phyloP scores from a whole-genome alignment of 2,329 filamentous ascomycete genomes.

The Capronia epimyces region DNA sequence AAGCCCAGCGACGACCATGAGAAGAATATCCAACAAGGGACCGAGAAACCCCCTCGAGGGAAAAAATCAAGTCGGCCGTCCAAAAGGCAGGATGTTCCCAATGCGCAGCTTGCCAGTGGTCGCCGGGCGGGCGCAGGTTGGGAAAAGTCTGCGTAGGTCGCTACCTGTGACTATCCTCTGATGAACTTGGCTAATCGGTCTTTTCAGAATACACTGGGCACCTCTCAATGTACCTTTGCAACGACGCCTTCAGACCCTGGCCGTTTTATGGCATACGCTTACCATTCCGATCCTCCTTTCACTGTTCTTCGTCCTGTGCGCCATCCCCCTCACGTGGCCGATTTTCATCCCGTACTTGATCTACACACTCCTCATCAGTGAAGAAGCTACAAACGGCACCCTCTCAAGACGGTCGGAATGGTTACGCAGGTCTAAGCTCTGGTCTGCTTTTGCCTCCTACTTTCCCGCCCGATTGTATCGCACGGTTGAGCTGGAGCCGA shows the following conservation, averaged over 20 bases:
- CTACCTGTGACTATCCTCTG: too few relatives aligned
- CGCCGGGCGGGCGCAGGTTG: slow-evolving; percentile 51
- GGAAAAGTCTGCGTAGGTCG: slow-evolving; percentile 43
- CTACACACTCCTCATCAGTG: slow-evolving; percentile 70
- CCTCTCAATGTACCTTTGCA: slow-evolving; percentile 68
- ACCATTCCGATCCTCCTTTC: slow-evolving; percentile 66
- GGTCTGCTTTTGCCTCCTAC: slow-evolving; percentile 86
- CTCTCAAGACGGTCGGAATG: slow-evolving; percentile 69
- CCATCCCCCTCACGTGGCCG: slow-evolving; percentile 89
- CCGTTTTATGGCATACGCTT: slow-evolving; percentile 69
- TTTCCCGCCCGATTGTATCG: slow-evolving; percentile 87
- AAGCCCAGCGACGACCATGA: slow-evolving; percentile 39
- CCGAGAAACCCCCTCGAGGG: slow-evolving; percentile 28
- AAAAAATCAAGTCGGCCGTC: slow-evolving; percentile 33
- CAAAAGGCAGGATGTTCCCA: slow-evolving; percentile 18
- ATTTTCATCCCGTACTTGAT: slow-evolving; percentile 70
- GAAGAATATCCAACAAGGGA: slow-evolving; percentile 33
- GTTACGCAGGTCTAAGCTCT: slow-evolving; percentile 67
- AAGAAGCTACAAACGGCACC: slow-evolving; percentile 67
- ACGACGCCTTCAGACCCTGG: slow-evolving; percentile 69
- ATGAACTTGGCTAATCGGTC: slow-evolving; percentile 7
- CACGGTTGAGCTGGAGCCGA: slow-evolving; percentile 69
- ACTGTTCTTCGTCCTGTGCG: slow-evolving; percentile 83
- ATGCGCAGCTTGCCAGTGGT: slow-evolving; percentile 44
- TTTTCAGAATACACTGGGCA: slow-evolving; percentile 68